phyloP scores from a whole-genome alignment of 345 rosid genomes.

The Citrus cavaleriei region DNA sequence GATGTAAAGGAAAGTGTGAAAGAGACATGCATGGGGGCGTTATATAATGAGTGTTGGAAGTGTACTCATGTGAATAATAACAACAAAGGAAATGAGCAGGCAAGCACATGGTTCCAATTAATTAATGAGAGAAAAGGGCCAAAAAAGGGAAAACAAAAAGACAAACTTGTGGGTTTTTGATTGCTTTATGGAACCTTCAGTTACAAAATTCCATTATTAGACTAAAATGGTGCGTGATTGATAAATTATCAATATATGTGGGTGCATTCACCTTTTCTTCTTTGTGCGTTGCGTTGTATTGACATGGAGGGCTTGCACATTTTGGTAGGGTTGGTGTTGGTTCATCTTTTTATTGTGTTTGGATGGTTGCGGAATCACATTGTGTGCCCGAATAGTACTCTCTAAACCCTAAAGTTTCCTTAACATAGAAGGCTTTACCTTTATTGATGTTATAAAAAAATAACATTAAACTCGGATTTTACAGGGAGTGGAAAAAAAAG shows the following conservation, averaged over 20 bases:
- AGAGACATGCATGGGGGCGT: background rate
- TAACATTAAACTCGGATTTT: too few relatives aligned
- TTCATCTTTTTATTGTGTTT: background rate
- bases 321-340: background rate
- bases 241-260: background rate
- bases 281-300: background rate
- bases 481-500: too few relatives aligned
- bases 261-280: background rate
- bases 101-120: constrained; percentile 13
- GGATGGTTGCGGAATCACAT: background rate
- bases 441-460: too few relatives aligned
- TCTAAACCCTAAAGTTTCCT: too few relatives aligned
- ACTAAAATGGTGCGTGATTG: background rate
- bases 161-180: too few relatives aligned
- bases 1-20: background rate
- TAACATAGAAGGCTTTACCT: too few relatives aligned
- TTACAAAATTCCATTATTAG: too few relatives aligned
- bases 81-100: constrained; percentile 6
- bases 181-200: too few relatives aligned
- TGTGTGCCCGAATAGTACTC: too few relatives aligned
- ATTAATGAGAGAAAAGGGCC: too few relatives aligned
- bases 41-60: background rate
- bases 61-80: background rate
- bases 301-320: background rate
- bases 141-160: too few relatives aligned